These are phyloP conservation scores for Chlamydomonas applanata DNA, from an alignment of 139 green algal genomes.

Conservation along the genomic window DNA sequence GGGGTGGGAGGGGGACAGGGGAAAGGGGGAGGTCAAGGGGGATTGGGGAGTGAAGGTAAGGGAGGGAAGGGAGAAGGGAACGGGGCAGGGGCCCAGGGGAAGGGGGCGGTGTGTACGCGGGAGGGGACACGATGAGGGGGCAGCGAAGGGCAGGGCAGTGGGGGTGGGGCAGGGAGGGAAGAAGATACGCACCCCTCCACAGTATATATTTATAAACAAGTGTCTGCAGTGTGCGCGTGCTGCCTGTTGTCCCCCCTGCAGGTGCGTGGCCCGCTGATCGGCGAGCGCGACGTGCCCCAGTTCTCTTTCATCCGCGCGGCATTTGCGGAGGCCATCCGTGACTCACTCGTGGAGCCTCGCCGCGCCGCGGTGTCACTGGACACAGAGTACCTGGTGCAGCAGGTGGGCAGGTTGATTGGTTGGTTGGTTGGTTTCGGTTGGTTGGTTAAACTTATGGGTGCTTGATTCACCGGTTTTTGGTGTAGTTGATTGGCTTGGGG, in stretches of 20 bases:
- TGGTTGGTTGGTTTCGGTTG: too few relatives aligned
- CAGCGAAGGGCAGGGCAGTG: background rate
- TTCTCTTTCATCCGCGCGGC: slow-evolving; percentile 21
- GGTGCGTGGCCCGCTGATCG: slow-evolving; percentile 28
- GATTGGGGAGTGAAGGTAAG: background rate
- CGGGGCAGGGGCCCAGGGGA: background rate
- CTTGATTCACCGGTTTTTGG: background rate
- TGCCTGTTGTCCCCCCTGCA: slow-evolving; percentile 1
- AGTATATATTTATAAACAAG: too few relatives aligned
- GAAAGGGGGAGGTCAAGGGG: too few relatives aligned
- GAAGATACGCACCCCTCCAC: too few relatives aligned
- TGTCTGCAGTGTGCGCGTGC: slow-evolving; percentile 1
- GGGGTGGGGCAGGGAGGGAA: background rate
- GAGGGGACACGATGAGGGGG: background rate
- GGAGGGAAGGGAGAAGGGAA: background rate
- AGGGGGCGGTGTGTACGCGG: background rate
- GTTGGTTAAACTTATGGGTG: background rate
- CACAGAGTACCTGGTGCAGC: slow-evolving; percentile 31
- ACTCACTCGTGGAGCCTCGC: slow-evolving; percentile 36
- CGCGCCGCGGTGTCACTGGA: slow-evolving; percentile 36
- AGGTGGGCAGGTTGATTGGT: too few relatives aligned
- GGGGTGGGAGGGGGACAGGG: background rate
- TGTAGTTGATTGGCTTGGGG: too few relatives aligned
- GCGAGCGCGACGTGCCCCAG: slow-evolving; percentile 27
- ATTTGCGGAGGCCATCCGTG: slow-evolving; percentile 6